A percentile compares a stretch with the other conserved stretches of the same genome.
Conservation (phyloP, 768 basidiomycete species). For the Lentinula lateritia region DNA sequence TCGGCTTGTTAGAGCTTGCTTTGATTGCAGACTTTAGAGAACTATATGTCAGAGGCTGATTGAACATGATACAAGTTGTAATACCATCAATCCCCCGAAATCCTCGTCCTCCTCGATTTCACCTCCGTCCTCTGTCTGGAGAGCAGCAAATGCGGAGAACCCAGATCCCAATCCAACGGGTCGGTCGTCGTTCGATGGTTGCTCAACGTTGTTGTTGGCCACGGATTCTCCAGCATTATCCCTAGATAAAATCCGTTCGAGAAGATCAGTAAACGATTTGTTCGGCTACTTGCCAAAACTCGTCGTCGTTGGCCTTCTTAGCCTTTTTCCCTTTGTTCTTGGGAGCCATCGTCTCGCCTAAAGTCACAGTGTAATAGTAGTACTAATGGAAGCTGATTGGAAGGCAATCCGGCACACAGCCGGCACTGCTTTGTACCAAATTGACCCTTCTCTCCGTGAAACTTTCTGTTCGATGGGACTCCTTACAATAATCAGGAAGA, state of each 20-base stretch:
- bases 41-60: conserved; percentile 7
- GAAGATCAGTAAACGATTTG: not conserved
- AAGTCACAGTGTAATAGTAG: too few relatives aligned
- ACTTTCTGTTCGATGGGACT: conserved; percentile 64
- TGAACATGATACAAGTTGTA: conserved; percentile 16
- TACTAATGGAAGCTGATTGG: too few relatives aligned
- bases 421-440: too few relatives aligned
- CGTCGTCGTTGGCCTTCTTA: conserved; percentile 78
- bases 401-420: too few relatives aligned
- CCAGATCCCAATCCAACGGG: conserved; percentile 25
- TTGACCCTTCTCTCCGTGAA: not conserved
- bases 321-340: conserved; percentile 83
- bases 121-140: conserved; percentile 38
- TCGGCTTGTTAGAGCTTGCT: conserved; percentile 41
- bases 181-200: conserved; percentile 34
- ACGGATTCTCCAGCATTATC: conserved; percentile 59
- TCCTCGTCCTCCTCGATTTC: conserved; percentile 52
- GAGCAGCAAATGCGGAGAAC: conserved; percentile 49
- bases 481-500: conserved; percentile 95
- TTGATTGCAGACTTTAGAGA: conserved; percentile 56
- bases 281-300: conserved; percentile 58
- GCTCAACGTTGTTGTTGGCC: conserved; percentile 33
- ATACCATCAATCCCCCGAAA: conserved; percentile 74
- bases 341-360: conserved; percentile 35
- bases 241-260: conserved; percentile 30